Percentiles rank a stretch among this genome's conserved stretches.
phyloP scores from a whole-genome alignment of 257 asterid species.

The Avicennia marina region DNA sequence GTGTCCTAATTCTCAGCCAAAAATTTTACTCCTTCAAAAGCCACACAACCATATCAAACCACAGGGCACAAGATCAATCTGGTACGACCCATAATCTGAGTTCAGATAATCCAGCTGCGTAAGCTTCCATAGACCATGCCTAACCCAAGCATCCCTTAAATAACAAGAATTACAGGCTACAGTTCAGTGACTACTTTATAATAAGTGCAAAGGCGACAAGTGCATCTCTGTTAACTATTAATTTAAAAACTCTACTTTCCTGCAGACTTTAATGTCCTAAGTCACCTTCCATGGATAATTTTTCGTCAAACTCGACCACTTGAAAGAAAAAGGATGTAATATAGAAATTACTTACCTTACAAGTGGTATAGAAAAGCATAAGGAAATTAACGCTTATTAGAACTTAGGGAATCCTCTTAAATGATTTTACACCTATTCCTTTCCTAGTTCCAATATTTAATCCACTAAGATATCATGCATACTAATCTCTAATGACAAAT shows the following conservation, averaged over 20 bases:
- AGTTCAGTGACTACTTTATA: background rate
- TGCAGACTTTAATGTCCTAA: background rate
- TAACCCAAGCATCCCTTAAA: background rate
- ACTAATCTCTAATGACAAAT: background rate
- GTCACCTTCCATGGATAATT: constrained; percentile 6
- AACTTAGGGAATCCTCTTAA: constrained; percentile 1
- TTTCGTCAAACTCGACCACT: background rate
- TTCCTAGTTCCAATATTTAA: constrained; percentile 1
- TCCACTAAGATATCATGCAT: background rate
- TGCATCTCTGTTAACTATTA: background rate
- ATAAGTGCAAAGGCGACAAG: background rate
- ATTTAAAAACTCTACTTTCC: background rate
- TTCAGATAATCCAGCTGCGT: background rate
- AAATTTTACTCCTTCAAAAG: background rate
- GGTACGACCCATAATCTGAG: no score
- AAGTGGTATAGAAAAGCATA: background rate
- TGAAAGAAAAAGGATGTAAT: background rate
- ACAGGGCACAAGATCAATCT: background rate
- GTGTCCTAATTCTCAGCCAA: background rate
- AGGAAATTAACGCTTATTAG: background rate
- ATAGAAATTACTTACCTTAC: background rate
- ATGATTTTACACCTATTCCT: background rate
- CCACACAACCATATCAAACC: background rate
- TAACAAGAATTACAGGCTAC: background rate
- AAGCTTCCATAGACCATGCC: background rate